phyloP scores from a whole-genome alignment of 73 alveolate species.

The Paramecium primaurelia region DNA sequence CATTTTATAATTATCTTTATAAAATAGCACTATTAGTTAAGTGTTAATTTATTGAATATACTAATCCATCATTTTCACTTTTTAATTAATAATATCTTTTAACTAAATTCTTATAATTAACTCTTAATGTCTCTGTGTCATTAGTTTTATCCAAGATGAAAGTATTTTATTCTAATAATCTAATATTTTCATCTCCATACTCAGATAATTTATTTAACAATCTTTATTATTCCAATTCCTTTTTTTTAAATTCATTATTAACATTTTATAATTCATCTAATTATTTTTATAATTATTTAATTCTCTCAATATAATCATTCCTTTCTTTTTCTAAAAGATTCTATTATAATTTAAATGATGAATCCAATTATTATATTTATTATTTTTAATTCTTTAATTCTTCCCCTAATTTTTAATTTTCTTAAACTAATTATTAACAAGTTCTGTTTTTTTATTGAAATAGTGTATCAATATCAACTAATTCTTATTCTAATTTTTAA shows the following conservation, averaged over 20 bases:
- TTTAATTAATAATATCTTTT: constrained; percentile 9
- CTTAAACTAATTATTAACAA: not conserved
- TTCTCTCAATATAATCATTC: not conserved
- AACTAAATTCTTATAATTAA: constrained; percentile 1
- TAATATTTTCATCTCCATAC: not conserved
- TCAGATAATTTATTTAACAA: constrained; percentile 18
- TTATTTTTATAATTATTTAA: not conserved
- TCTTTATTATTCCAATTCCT: constrained; percentile 11
- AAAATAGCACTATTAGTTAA: not conserved
- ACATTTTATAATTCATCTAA: not conserved
- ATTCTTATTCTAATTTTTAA: not conserved
- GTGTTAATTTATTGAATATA: not conserved
- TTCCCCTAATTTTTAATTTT: not conserved
- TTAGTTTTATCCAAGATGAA: constrained; percentile 19
- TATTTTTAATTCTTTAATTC: not conserved
- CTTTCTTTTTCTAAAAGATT: not conserved
- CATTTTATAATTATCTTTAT: not conserved
- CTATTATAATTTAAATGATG: not conserved
- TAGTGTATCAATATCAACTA: not conserved
- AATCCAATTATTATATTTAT: not conserved
- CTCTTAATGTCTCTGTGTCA: constrained; percentile 40
- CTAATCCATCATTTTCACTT: constrained; percentile 9
- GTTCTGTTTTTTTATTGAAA: not conserved
- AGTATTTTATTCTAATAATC: constrained; percentile 22
- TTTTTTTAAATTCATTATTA: constrained; percentile 19